Evolutionary conservation across 2,329 filamentous ascomycete species (phyloP).

Genomic region (Aspergillus intermedius): DNA sequence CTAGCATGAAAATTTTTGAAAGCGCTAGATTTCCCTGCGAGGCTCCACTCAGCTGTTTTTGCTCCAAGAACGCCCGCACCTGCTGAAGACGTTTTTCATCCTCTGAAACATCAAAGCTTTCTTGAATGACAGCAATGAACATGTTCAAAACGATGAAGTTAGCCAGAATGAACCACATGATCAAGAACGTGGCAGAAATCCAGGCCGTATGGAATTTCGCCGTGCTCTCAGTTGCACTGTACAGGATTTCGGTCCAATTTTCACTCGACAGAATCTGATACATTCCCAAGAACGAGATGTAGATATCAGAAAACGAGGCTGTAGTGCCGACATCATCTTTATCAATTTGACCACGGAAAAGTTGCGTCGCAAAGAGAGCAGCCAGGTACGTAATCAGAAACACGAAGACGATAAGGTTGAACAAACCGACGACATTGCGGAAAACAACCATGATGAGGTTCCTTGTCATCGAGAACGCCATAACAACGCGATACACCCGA

Average conservation of each 20-base stretch:
- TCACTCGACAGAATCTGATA: conserved; percentile 95
- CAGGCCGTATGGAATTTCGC: conserved; percentile 66
- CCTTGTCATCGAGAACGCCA: conserved; percentile 80
- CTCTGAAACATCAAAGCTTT: conserved; percentile 97
- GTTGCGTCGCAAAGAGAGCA: conserved; percentile 85
- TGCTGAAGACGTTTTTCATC: conserved; percentile 97
- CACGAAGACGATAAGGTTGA: conserved; percentile 92
- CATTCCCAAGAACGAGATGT: conserved; percentile 95
- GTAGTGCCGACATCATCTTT: conserved; percentile 55
- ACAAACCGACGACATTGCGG: conserved; percentile 83
- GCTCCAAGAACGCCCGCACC: conserved; percentile 87
- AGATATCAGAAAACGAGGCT: conserved; percentile 78
- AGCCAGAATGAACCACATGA: conserved; percentile 90
- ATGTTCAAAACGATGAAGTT: conserved; percentile 98
- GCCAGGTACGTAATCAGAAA: conserved; percentile 92
- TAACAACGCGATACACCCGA: conserved; percentile 82
- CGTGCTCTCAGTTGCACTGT: conserved; percentile 68
- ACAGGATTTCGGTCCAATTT: conserved; percentile 87
- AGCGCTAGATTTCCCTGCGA: conserved; percentile 60
- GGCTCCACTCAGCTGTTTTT: conserved; percentile 71
- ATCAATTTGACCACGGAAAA: conserved; percentile 83
- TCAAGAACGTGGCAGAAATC: conserved; percentile 86
- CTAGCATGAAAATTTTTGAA: conserved; percentile 56
- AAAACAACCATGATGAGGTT: conserved; percentile 81
- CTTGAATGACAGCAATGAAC: conserved; percentile 99